These are phyloP conservation scores for Pleurotus eryngii DNA, from an alignment of 768 basidiomycete genomes.

Conservation along the genomic window DNA sequence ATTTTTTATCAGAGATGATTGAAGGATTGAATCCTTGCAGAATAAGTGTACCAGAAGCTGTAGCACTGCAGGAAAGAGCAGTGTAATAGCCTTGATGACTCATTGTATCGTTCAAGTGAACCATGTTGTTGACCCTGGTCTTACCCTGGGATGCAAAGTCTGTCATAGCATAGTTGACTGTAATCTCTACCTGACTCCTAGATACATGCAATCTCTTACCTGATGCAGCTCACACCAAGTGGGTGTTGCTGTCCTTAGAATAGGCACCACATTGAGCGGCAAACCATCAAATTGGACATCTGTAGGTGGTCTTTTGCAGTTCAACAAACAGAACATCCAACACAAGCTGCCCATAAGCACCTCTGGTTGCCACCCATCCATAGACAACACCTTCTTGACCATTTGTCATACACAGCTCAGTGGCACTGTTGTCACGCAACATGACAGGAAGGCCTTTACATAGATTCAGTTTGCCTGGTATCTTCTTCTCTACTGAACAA, in stretches of 20 bases:
- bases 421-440: constrained; percentile 26
- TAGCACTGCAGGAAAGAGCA: constrained; percentile 22
- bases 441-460: constrained; percentile 32
- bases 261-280: constrained; percentile 17
- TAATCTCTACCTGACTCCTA: constrained; percentile 20
- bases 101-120: constrained; percentile 19
- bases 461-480: constrained; percentile 25
- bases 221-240: constrained; percentile 11
- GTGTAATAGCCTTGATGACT: constrained; percentile 29
- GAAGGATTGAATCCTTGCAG: constrained; percentile 17
- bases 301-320: background rate
- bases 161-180: constrained; percentile 30
- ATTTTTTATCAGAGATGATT: constrained; percentile 20
- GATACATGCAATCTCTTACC: constrained; percentile 13
- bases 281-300: constrained; percentile 10
- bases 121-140: constrained; percentile 21
- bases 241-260: background rate
- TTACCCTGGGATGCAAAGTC: constrained; percentile 32
- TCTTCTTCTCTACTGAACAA: constrained; percentile 5
- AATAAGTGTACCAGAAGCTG: constrained; percentile 19
- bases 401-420: constrained; percentile 22
- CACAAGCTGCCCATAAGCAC: constrained; percentile 2
- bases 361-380: background rate
- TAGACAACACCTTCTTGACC: constrained; percentile 7
- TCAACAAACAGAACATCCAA: constrained; percentile 14